phyloP scores from a whole-genome alignment of 495 filamentous ascomycete species.

The Aspergillus incahuasiensis region DNA sequence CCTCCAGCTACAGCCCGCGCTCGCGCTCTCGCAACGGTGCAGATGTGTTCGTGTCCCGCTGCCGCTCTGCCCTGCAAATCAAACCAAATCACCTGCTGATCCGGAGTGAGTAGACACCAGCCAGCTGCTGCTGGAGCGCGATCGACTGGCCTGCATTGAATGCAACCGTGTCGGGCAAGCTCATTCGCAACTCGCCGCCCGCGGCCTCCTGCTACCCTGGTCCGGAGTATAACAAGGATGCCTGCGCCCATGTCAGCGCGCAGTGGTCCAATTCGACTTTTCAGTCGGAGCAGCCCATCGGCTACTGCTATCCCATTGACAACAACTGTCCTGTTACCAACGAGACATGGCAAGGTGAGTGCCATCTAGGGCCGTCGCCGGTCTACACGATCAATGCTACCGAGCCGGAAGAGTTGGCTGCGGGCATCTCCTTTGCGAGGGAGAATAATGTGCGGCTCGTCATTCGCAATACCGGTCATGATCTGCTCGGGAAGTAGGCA shows the following conservation, averaged over 20 bases:
- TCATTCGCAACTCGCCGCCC: slow-evolving; percentile 48
- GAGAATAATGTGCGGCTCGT: slow-evolving; percentile 52
- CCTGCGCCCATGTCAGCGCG: slow-evolving; percentile 22
- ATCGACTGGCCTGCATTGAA: slow-evolving; percentile 40
- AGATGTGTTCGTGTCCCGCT: slow-evolving; percentile 14
- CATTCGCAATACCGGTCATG: slow-evolving; percentile 55
- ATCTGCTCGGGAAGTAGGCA: slow-evolving; percentile 42
- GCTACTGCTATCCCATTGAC: background rate
- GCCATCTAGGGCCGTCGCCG: slow-evolving; percentile 16
- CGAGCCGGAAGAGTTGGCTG: slow-evolving; percentile 18
- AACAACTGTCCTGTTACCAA: slow-evolving; percentile 27
- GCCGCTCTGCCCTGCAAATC: background rate
- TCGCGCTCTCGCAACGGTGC: background rate
- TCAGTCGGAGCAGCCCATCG: background rate
- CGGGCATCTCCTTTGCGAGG: slow-evolving; percentile 43
- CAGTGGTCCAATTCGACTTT: slow-evolving; percentile 24
- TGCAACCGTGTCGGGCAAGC: slow-evolving; percentile 41
- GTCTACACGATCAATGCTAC: slow-evolving; percentile 33
- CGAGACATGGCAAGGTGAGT: slow-evolving; percentile 20
- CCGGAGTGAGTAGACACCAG: slow-evolving; percentile 21
- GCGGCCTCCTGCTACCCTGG: slow-evolving; percentile 53
- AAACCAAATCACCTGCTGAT: background rate
- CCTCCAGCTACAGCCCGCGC: background rate
- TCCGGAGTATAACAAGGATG: slow-evolving; percentile 19
- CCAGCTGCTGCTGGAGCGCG: slow-evolving; percentile 39